Evolutionary conservation across 345 rosid species (phyloP).

Genomic region (Syzygium jambos): DNA sequence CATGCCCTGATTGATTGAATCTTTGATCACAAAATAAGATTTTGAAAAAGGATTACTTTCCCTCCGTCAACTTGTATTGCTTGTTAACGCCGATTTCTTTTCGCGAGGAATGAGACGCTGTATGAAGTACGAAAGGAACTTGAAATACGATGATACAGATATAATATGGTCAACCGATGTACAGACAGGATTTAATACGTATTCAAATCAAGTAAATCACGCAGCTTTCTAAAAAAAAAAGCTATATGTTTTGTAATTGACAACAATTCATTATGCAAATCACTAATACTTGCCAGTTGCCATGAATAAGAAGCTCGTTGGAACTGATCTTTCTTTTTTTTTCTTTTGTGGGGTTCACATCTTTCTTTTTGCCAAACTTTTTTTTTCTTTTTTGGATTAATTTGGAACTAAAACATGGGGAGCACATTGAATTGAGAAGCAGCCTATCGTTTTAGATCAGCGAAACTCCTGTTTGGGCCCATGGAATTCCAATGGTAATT

Average conservation of each 20-base stretch:
- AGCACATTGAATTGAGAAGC: background rate
- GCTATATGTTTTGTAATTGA: background rate
- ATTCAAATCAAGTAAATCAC: background rate
- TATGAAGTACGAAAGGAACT: background rate
- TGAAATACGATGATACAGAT: background rate
- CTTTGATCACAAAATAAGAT: background rate
- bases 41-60: background rate
- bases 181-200: background rate
- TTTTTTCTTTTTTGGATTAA: background rate
- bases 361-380: background rate
- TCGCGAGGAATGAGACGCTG: background rate
- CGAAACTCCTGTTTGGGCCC: background rate
- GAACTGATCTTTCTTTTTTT: background rate
- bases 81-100: rapidly evolving
- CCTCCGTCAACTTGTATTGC: background rate
- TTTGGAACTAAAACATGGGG: background rate
- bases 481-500: background rate
- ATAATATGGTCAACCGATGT: rapidly evolving
- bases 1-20: background rate
- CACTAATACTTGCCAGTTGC: background rate
- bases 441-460: background rate
- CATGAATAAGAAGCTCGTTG: background rate
- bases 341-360: background rate
- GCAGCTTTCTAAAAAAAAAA: background rate
- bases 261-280: background rate